These are phyloP conservation scores for Naganishia albida DNA, from an alignment of 1,284 basidiomycete species.

Conservation along the genomic window DNA sequence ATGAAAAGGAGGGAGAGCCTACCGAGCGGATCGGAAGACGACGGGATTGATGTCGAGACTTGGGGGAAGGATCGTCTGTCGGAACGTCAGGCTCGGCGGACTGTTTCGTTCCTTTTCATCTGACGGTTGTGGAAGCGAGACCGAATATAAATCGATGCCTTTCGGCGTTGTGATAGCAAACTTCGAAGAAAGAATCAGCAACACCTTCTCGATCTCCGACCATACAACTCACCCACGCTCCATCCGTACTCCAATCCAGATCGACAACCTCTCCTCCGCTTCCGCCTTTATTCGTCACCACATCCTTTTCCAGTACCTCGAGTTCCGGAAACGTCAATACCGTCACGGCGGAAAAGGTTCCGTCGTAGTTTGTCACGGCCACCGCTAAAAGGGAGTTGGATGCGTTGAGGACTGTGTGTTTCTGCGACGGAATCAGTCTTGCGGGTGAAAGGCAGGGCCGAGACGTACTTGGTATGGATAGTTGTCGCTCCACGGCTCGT, in stretches of 20 bases:
- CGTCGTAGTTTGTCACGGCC: conserved; percentile 49
- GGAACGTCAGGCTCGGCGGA: conserved; percentile 38
- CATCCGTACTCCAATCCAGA: conserved; percentile 47
- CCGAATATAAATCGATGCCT: conserved; percentile 43
- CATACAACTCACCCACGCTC: conserved; percentile 42
- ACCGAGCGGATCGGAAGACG: conserved; percentile 75
- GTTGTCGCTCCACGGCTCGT: conserved; percentile 65
- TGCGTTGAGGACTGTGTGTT: conserved; percentile 48
- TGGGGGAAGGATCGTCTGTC: conserved; percentile 46
- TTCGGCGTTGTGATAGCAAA: conserved; percentile 46
- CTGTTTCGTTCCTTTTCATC: conserved; percentile 7
- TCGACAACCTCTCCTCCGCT: conserved; percentile 46
- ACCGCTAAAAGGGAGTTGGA: conserved; percentile 42
- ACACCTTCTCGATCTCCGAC: background rate
- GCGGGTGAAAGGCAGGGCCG: background rate
- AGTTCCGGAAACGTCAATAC: conserved; percentile 70
- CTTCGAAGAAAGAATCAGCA: conserved; percentile 30
- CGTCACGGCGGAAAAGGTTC: conserved; percentile 54
- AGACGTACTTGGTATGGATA: conserved; percentile 80
- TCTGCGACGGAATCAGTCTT: conserved; percentile 37
- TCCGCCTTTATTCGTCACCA: conserved; percentile 29
- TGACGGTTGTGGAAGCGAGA: conserved; percentile 31
- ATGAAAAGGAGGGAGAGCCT: conserved; percentile 33
- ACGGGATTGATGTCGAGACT: conserved; percentile 49
- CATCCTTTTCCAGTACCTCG: conserved; percentile 58